Conservation (phyloP, 768 basidiomycete genomes). For the Sarcomyxa edulis region DNA sequence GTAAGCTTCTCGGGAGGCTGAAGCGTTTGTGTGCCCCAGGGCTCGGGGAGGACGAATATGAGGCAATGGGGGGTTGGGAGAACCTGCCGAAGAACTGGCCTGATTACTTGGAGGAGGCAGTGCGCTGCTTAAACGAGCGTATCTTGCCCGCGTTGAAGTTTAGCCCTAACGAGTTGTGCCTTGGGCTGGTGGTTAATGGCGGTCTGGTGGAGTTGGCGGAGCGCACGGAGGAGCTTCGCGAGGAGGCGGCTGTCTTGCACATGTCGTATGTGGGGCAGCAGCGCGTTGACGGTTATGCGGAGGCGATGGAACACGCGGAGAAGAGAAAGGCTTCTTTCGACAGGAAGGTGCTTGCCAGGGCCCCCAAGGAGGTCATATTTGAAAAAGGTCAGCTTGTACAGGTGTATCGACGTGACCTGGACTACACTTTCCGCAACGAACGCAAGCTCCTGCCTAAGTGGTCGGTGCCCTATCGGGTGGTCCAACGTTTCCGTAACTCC, state of each 20-base stretch:
- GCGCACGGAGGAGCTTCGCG: neutral
- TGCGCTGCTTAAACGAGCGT: slow-evolving; percentile 3
- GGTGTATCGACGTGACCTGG: slow-evolving; percentile 18
- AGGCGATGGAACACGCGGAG: slow-evolving; percentile 16
- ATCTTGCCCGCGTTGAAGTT: neutral
- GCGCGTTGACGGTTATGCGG: slow-evolving; percentile 20
- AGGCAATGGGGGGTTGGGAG: slow-evolving; percentile 9
- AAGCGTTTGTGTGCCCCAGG: slow-evolving; percentile 26
- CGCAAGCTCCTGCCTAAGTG: no score
- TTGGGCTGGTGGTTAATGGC: no score
- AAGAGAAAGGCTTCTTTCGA: slow-evolving; percentile 22
- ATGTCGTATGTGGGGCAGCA: slow-evolving; percentile 25
- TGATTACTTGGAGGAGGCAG: slow-evolving; percentile 22
- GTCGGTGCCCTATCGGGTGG: no score
- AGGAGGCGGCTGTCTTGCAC: slow-evolving; percentile 9
- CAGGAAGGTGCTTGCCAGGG: slow-evolving; percentile 8
- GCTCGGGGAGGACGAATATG: slow-evolving; percentile 19
- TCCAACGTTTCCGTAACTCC: no score
- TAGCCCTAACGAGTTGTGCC: no score
- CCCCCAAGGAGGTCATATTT: slow-evolving; percentile 17
- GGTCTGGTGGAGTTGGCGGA: no score
- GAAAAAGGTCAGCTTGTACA: slow-evolving; percentile 24
- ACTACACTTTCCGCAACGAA: no score
- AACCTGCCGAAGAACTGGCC: slow-evolving; percentile 24
- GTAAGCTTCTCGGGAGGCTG: slow-evolving; percentile 19